Evolutionary conservation across 768 basidiomycete species (phyloP).

Genomic region (Phylloporus rhodoxanthus): DNA sequence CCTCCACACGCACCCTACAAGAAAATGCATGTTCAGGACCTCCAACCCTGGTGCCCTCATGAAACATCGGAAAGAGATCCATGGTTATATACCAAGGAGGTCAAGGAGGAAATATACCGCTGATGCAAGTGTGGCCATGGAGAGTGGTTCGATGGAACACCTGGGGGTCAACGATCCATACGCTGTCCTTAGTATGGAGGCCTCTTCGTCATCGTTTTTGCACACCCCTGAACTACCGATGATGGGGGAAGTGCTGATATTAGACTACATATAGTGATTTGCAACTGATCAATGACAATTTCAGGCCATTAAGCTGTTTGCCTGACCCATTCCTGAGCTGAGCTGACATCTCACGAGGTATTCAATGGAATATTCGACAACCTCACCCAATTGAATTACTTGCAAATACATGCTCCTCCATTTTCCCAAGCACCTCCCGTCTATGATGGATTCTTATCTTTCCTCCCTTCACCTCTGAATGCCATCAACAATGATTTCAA

Average conservation of each 20-base stretch:
- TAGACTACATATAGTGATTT: neutral
- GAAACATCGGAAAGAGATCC: slow-evolving; percentile 15
- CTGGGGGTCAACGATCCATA: neutral
- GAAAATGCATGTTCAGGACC: slow-evolving; percentile 9
- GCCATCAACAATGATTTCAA: neutral
- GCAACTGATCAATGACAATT: neutral
- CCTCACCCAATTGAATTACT: neutral
- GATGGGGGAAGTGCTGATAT: neutral
- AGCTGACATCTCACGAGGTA: neutral
- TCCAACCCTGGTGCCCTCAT: slow-evolving; percentile 22
- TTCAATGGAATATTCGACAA: neutral
- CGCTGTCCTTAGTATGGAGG: neutral
- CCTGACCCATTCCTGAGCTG: neutral
- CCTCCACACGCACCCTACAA: slow-evolving; percentile 12
- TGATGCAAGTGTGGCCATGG: no score
- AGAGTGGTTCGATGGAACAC: neutral
- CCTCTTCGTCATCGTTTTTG: neutral
- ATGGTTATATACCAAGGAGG: slow-evolving; percentile 13
- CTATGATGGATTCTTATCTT: neutral
- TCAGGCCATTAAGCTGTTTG: neutral
- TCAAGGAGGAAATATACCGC: no score
- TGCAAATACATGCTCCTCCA: no score
- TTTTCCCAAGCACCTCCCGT: neutral
- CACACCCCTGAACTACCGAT: neutral
- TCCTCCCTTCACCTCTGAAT: neutral